Conservation (phyloP, 257 asterid species). For the Nicotiana sylvestris region DNA sequence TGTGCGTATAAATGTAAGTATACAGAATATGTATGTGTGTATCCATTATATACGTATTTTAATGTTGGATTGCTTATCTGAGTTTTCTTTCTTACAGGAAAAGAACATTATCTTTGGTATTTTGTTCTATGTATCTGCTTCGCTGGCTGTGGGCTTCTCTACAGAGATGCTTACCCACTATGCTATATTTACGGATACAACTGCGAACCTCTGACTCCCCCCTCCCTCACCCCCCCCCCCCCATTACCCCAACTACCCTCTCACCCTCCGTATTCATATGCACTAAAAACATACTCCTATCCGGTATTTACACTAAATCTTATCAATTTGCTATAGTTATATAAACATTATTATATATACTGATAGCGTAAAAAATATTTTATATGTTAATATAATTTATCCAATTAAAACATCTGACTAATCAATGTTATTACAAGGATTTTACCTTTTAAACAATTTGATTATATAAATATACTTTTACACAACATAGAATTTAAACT, state of each 20-base stretch:
- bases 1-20: constrained; percentile 5
- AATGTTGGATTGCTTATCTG: constrained; percentile 33
- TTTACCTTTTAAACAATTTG: no score
- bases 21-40: not conserved
- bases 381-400: no score
- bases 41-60: not conserved
- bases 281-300: not conserved
- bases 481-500: no score
- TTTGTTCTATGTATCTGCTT: constrained; percentile 45
- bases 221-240: not conserved
- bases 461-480: no score
- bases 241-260: not conserved
- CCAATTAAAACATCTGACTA: no score
- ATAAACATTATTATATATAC: no score
- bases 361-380: no score
- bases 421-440: no score
- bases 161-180: constrained; percentile 55
- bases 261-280: not conserved
- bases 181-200: constrained; percentile 38
- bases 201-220: not conserved
- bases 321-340: no score
- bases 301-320: not conserved
- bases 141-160: constrained; percentile 62
- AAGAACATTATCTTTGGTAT: constrained; percentile 28
- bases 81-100: constrained; percentile 7